These are phyloP conservation scores for Solanum infundibuliforme DNA, from an alignment of 257 asterid genomes.

Conservation along the genomic window DNA sequence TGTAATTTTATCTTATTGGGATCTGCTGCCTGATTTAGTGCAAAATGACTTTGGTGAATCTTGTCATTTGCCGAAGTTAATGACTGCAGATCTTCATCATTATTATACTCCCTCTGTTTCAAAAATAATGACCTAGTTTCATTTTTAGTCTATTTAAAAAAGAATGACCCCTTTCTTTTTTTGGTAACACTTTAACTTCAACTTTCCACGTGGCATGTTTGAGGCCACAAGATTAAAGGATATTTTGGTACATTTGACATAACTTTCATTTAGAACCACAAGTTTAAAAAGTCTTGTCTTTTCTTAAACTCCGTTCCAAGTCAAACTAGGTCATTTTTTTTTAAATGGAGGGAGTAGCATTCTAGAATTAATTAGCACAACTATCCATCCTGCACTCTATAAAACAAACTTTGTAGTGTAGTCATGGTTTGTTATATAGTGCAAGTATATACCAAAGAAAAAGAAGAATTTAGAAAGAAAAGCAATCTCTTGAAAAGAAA, in stretches of 20 bases:
- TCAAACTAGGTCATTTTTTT: too few relatives aligned
- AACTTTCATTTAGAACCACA: too few relatives aligned
- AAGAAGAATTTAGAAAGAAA: neutral
- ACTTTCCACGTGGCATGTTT: too few relatives aligned
- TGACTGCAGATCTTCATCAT: neutral
- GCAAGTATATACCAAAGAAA: neutral
- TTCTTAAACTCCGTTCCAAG: too few relatives aligned
- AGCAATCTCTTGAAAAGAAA: neutral
- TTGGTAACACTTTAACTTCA: too few relatives aligned
- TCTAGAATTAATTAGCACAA: neutral
- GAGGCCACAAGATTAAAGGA: too few relatives aligned
- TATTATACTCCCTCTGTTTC: neutral
- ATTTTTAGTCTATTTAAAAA: too few relatives aligned
- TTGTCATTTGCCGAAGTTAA: neutral
- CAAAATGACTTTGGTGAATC: neutral
- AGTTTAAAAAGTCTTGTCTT: too few relatives aligned
- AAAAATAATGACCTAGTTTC: too few relatives aligned
- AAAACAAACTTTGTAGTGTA: neutral
- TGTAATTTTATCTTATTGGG: neutral
- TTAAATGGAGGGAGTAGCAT: neutral
- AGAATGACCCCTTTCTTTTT: too few relatives aligned
- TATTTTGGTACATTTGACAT: too few relatives aligned
- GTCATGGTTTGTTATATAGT: neutral
- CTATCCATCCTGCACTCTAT: neutral
- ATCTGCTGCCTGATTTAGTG: neutral